A percentile compares a stretch with the other conserved stretches of the same genome.
Conservation (phyloP, 2,329 filamentous ascomycete species). For the Stachybotrys echinatus region DNA sequence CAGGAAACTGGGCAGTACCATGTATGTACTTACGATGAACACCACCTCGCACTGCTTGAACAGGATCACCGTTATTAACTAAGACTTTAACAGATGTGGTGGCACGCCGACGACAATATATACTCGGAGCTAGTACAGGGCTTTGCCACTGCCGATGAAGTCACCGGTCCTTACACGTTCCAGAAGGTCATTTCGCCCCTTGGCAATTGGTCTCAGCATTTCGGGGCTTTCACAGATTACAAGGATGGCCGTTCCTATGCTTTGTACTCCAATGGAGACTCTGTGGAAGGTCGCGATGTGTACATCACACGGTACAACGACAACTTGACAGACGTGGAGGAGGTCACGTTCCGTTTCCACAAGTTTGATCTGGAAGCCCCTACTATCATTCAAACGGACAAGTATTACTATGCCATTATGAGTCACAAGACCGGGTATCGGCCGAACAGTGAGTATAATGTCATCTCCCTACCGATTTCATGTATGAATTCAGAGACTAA, state of each 20-base stretch:
- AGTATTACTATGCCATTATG: slow-evolving; percentile 56
- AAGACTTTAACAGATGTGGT: slow-evolving; percentile 47
- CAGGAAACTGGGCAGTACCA: slow-evolving; percentile 49
- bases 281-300: slow-evolving; percentile 47
- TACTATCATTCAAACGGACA: slow-evolving; percentile 54
- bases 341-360: slow-evolving; percentile 48
- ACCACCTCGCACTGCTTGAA: fast-evolving
- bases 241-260: slow-evolving; percentile 51
- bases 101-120: slow-evolving; percentile 54
- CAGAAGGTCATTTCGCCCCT: slow-evolving; percentile 48
- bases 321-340: slow-evolving; percentile 43
- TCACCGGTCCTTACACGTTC: slow-evolving; percentile 49
- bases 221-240: slow-evolving; percentile 55
- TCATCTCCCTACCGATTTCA: fast-evolving
- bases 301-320: slow-evolving; percentile 51
- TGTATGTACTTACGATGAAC: slow-evolving; percentile 31
- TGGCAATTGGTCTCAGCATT: slow-evolving; percentile 60
- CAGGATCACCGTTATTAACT: neutral
- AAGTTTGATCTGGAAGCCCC: slow-evolving; percentile 58
- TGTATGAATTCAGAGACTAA: neutral
- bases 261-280: slow-evolving; percentile 55
- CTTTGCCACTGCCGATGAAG: slow-evolving; percentile 45
- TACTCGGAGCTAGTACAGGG: slow-evolving; percentile 54
- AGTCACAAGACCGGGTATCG: slow-evolving; percentile 59
- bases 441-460: slow-evolving; percentile 43